Evolutionary conservation across 768 basidiomycete genomes (phyloP), one percentile per base, ranked within the genome.

Genomic region (Boletus edulis): DNA sequence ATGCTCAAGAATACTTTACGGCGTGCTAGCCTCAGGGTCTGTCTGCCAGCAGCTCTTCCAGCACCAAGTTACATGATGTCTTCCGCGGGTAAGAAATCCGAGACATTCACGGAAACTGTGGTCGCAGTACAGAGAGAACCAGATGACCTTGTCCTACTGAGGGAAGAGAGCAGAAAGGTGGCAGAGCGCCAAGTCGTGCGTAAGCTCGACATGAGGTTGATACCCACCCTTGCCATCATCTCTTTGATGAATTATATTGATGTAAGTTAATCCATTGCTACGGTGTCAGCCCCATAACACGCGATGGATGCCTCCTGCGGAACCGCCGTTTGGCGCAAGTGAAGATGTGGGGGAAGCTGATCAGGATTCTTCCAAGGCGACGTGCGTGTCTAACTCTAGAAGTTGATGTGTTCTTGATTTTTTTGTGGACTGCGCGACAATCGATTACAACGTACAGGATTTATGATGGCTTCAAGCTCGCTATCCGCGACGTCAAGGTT

Each of bases 301-400:
- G 0, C 71, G 75, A 34, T 87, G 85, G 86, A 65, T 87, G 31
- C 69, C 76, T 13, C 64, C 73, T 0, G 68, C 73, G 5, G 79
- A 86, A 56, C 72, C 72, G 77, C 17, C 78, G 76, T 17, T 74
- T 87, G 31, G 85, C 82, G 5, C 85, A 84, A 70, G 81, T 78
- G n/a, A 87, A 65, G 86, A 86, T 60, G 80, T 81, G 6, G 84
- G 86, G 6, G 84, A 86, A 67, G 85, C 84, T 0, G 86, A 86
- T 60, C 71, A 77, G 60, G 83, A 86, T 60, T 37, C 54, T 2
- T 29, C 34, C 0, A 15, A 62, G 14, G 24, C 54, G 1, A 59
- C 57, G 63, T 66, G 39, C 32, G 66, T 55, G 24, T 10, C 47
- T 4, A 37, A 10, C 24, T 24, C 34, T 37, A n/a, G 13, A 12